Evolutionary conservation across 495 filamentous ascomycete genomes (phyloP).

Genomic region (Neurospora sp.): DNA sequence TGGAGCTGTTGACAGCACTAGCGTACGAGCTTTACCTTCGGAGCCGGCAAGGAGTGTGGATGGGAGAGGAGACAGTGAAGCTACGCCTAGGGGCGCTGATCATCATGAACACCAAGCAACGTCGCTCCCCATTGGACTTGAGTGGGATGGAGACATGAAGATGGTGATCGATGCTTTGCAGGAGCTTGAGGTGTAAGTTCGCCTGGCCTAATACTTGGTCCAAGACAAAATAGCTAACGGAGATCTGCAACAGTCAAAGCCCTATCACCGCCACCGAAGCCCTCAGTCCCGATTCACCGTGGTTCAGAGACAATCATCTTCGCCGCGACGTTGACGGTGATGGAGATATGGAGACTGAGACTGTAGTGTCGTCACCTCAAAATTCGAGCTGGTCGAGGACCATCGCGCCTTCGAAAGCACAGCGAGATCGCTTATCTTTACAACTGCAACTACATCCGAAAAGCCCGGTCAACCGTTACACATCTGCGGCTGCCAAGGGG

Average conservation of each 20-base stretch:
- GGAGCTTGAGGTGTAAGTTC: conserved; percentile 5
- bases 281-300: conserved; percentile 10
- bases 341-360: conserved; percentile 10
- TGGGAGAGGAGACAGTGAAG: background rate
- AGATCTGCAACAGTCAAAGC: conserved; percentile 7
- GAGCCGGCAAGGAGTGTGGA: background rate
- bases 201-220: background rate
- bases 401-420: background rate
- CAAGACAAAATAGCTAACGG: background rate
- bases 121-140: background rate
- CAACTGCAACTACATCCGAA: background rate
- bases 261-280: conserved; percentile 8
- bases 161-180: conserved; percentile 17
- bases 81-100: background rate
- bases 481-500: background rate
- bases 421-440: background rate
- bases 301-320: conserved; percentile 7
- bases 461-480: background rate
- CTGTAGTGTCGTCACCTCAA: conserved; percentile 8
- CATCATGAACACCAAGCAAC: background rate
- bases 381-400: conserved; percentile 9
- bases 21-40: conserved; percentile 8
- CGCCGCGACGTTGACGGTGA: background rate
- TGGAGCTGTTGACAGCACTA: background rate
- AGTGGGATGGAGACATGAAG: conserved; percentile 14